These are phyloP conservation scores for Hirschfeldia incana DNA, from an alignment of 345 rosid species.

Conservation along the genomic window DNA sequence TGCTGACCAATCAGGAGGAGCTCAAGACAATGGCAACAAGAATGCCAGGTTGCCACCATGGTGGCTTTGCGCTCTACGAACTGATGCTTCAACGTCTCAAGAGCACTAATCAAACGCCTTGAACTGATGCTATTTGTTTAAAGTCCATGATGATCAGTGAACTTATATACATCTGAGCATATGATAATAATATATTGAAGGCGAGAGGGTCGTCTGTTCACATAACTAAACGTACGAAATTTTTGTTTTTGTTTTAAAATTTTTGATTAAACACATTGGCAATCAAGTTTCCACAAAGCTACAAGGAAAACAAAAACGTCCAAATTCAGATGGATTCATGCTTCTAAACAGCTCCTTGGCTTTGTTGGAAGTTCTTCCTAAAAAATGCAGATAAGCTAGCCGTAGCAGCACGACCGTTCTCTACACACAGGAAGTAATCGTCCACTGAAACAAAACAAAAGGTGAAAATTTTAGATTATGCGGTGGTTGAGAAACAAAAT, in stretches of 20 bases:
- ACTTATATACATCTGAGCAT: background rate
- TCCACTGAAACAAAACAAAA: slow-evolving; percentile 53
- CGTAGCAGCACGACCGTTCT: slow-evolving; percentile 70
- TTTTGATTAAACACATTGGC: background rate
- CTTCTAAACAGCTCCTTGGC: slow-evolving; percentile 42
- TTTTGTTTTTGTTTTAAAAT: background rate
- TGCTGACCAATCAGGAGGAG: slow-evolving; percentile 47
- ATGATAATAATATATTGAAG: slow-evolving; percentile 36
- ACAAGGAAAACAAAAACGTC: slow-evolving; percentile 4
- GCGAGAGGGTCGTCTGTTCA: slow-evolving; percentile 10
- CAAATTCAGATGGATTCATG: background rate
- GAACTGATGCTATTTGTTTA: no score
- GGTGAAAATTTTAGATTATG: background rate
- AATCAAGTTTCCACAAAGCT: background rate
- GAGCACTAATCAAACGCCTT: slow-evolving; percentile 18
- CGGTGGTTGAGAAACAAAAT: background rate
- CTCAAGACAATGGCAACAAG: slow-evolving; percentile 60
- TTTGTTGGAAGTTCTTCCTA: slow-evolving; percentile 69
- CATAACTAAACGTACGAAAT: background rate
- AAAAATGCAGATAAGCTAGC: slow-evolving; percentile 72
- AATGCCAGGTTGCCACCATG: slow-evolving; percentile 98
- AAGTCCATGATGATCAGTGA: slow-evolving; percentile 17
- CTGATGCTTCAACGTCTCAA: slow-evolving; percentile 54
- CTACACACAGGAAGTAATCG: slow-evolving; percentile 65
- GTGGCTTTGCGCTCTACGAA: slow-evolving; percentile 80